Conservation (phyloP, 2,329 filamentous ascomycete species). For the Lithohypha guttulata region DNA sequence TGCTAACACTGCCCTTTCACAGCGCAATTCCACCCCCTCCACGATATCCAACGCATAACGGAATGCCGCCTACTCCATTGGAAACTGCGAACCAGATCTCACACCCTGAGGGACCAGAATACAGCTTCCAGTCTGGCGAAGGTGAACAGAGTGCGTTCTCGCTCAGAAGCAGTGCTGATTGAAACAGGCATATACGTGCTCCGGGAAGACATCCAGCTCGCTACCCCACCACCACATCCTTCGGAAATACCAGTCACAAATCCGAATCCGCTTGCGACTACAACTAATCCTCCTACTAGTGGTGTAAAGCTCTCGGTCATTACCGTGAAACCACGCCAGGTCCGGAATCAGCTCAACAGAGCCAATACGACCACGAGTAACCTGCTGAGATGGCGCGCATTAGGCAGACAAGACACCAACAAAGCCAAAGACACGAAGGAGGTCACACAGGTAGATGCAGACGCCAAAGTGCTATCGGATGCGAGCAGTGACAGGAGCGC, state of each 20-base stretch:
- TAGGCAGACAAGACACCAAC: slow-evolving; percentile 19
- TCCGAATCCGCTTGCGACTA: slow-evolving; percentile 82
- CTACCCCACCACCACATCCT: slow-evolving; percentile 88
- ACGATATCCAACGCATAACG: slow-evolving; percentile 62
- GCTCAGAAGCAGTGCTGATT: neutral
- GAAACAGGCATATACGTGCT: slow-evolving; percentile 73
- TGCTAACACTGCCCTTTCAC: slow-evolving; percentile 10
- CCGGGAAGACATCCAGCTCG: slow-evolving; percentile 81
- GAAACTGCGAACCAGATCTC: slow-evolving; percentile 88
- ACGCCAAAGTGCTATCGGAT: slow-evolving; percentile 51
- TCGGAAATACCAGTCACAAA: slow-evolving; percentile 81
- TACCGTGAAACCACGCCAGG: slow-evolving; percentile 53
- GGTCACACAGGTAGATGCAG: slow-evolving; percentile 48
- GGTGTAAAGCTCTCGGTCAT: slow-evolving; percentile 78
- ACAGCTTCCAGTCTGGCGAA: slow-evolving; percentile 87
- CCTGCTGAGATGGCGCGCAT: slow-evolving; percentile 22
- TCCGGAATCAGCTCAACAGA: slow-evolving; percentile 37
- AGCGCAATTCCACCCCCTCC: slow-evolving; percentile 78
- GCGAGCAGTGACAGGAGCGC: slow-evolving; percentile 44
- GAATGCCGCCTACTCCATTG: slow-evolving; percentile 61
- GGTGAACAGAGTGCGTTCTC: slow-evolving; percentile 41
- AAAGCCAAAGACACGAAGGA: slow-evolving; percentile 25
- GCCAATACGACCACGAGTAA: slow-evolving; percentile 41
- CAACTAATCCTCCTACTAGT: slow-evolving; percentile 66
- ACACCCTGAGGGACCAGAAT: slow-evolving; percentile 70